A percentile compares a stretch with the other conserved stretches of the same genome.
Conservation (phyloP, 2,329 filamentous ascomycete species). For the Cordyceps cateniannulata region DNA sequence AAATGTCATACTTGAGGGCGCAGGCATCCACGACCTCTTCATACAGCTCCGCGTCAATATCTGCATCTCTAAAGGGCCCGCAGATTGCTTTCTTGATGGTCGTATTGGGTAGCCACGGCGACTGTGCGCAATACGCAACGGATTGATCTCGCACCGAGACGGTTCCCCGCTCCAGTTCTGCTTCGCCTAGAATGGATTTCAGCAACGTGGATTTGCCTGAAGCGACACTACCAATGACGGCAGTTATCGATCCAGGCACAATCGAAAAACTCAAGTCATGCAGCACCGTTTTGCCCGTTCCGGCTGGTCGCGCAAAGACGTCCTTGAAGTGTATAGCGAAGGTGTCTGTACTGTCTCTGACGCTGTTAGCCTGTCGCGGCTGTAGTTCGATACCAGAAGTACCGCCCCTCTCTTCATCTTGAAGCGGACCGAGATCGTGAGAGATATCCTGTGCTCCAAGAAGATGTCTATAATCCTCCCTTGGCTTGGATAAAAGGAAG, state of each 20-base stretch:
- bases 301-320: background rate
- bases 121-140: constrained; percentile 6
- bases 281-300: background rate
- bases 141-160: background rate
- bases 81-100: constrained; percentile 27
- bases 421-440: background rate
- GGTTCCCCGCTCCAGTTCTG: constrained; percentile 9
- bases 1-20: constrained; percentile 21
- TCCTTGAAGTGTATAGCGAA: background rate
- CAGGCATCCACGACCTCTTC: constrained; percentile 20
- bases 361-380: background rate
- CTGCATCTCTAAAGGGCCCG: constrained; percentile 15
- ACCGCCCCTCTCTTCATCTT: background rate
- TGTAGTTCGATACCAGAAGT: background rate
- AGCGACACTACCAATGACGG: constrained; percentile 29
- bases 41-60: constrained; percentile 25
- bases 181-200: constrained; percentile 25
- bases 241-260: constrained; percentile 11
- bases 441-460: background rate
- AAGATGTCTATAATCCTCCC: background rate
- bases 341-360: background rate
- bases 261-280: background rate
- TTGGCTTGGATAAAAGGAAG: constrained; percentile 13
- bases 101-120: constrained; percentile 24
- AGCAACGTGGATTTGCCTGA: constrained; percentile 30